Evolutionary conservation across 768 basidiomycete genomes (phyloP).

Genomic region (Leccinellum luteum): DNA sequence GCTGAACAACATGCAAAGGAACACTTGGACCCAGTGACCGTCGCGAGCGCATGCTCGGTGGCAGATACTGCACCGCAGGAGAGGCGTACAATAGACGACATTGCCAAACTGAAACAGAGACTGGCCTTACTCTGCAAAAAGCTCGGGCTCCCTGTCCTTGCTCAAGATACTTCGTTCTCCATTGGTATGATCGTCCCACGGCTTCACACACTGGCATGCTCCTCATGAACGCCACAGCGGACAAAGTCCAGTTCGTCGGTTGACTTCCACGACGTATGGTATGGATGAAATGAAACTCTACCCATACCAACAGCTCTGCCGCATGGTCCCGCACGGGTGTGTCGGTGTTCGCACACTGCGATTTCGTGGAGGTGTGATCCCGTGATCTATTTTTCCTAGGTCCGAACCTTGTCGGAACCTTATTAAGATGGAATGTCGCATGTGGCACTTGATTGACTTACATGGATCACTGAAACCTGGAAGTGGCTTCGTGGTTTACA

Average conservation of each 20-base stretch:
- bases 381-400: neutral
- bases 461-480: neutral
- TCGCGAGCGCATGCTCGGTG: constrained; percentile 40
- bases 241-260: neutral
- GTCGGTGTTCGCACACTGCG: neutral
- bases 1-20: constrained; percentile 74
- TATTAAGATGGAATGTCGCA: neutral
- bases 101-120: constrained; percentile 38
- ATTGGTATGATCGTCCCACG: neutral
- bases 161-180: neutral
- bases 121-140: constrained; percentile 30
- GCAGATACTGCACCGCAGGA: constrained; percentile 14
- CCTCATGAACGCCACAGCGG: neutral
- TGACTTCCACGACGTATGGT: neutral
- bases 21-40: constrained; percentile 43
- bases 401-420: neutral
- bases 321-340: neutral
- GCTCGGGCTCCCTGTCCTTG: constrained; percentile 31
- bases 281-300: neutral
- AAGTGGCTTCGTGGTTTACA: neutral
- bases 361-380: neutral
- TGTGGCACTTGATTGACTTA: neutral
- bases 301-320: neutral
- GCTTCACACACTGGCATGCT: neutral
- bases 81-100: constrained; percentile 38